These are phyloP conservation scores for Pseudogymnoascus destructans DNA, from an alignment of 2,329 filamentous ascomycete genomes.

Conservation along the genomic window DNA sequence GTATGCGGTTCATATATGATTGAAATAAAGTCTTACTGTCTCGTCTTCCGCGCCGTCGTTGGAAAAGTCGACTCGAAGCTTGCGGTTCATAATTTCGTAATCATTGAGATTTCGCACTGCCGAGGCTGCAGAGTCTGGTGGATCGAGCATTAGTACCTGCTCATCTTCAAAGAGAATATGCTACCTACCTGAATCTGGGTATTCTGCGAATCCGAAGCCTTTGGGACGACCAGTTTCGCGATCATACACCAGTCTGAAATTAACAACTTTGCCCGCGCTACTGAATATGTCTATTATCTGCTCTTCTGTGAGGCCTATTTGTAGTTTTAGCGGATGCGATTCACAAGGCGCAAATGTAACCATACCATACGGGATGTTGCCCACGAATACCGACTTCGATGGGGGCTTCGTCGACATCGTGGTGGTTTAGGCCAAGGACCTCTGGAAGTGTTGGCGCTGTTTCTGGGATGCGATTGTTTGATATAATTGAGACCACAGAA, in stretches of 20 bases:
- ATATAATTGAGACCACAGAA: not conserved
- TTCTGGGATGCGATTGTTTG: not conserved
- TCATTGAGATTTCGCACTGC: slow-evolving; percentile 94
- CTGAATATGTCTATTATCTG: slow-evolving; percentile 91
- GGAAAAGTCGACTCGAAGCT: slow-evolving; percentile 88
- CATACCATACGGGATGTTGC: slow-evolving; percentile 71
- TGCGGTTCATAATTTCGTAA: slow-evolving; percentile 87
- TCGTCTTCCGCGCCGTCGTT: slow-evolving; percentile 67
- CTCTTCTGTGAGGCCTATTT: slow-evolving; percentile 82
- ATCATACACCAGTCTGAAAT: slow-evolving; percentile 89
- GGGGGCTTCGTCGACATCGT: slow-evolving; percentile 62
- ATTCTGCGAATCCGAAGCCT: slow-evolving; percentile 94
- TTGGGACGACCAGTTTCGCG: slow-evolving; percentile 89
- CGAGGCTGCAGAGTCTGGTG: slow-evolving; percentile 63
- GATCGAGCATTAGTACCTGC: slow-evolving; percentile 9
- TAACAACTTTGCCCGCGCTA: slow-evolving; percentile 77
- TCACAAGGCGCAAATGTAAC: slow-evolving; percentile 10
- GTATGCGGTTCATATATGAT: not conserved
- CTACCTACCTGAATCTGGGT: slow-evolving; percentile 66
- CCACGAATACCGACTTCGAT: slow-evolving; percentile 70
- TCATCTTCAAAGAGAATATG: slow-evolving; percentile 3
- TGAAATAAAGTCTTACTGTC: slow-evolving; percentile 21
- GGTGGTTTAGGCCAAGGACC: slow-evolving; percentile 17
- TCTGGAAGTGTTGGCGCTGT: not conserved
- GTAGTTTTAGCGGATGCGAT: slow-evolving; percentile 12